Evolutionary conservation across 2,329 filamentous ascomycete species (phyloP).

Genomic region (Pezicula neosporulosa): DNA sequence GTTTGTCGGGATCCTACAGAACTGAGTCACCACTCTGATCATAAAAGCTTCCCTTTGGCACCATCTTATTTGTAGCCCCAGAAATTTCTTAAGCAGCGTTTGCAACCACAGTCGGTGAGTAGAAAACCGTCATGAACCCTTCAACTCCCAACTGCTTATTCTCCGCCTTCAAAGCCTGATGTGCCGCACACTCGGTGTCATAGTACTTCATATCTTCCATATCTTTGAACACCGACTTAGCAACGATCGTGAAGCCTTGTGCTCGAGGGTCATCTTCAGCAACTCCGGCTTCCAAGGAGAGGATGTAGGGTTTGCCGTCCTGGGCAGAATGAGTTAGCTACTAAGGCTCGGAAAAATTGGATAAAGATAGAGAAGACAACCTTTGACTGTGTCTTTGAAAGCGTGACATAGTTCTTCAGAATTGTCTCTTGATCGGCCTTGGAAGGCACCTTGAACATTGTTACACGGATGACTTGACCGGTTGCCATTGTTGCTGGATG

Average conservation of each 20-base stretch:
- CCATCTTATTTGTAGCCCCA: no score
- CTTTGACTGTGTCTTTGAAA: slow-evolving; percentile 41
- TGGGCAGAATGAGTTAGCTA: slow-evolving; percentile 19
- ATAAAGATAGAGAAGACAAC: slow-evolving; percentile 24
- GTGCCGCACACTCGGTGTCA: slow-evolving; percentile 50
- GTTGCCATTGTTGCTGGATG: background rate
- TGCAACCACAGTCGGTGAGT: slow-evolving; percentile 2
- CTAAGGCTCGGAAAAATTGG: background rate
- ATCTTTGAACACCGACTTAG: slow-evolving; percentile 48
- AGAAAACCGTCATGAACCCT: slow-evolving; percentile 11
- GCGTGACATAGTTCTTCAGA: slow-evolving; percentile 40
- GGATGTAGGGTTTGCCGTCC: slow-evolving; percentile 55
- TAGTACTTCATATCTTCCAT: slow-evolving; percentile 56
- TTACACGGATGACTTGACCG: slow-evolving; percentile 42
- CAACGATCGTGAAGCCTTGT: slow-evolving; percentile 51
- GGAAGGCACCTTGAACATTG: slow-evolving; percentile 51
- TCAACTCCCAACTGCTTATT: slow-evolving; percentile 2
- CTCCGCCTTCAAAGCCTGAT: slow-evolving; percentile 40
- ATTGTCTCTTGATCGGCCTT: slow-evolving; percentile 40
- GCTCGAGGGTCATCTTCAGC: slow-evolving; percentile 45
- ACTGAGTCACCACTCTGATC: no score
- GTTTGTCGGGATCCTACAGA: no score
- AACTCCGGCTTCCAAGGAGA: slow-evolving; percentile 40
- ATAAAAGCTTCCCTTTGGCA: no score
- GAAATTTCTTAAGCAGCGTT: no score